A percentile compares a stretch with the other conserved stretches of the same genome.
These are phyloP conservation scores for Juglanconis sp. DNA, from an alignment of 2,329 filamentous ascomycete species.

Conservation along the genomic window DNA sequence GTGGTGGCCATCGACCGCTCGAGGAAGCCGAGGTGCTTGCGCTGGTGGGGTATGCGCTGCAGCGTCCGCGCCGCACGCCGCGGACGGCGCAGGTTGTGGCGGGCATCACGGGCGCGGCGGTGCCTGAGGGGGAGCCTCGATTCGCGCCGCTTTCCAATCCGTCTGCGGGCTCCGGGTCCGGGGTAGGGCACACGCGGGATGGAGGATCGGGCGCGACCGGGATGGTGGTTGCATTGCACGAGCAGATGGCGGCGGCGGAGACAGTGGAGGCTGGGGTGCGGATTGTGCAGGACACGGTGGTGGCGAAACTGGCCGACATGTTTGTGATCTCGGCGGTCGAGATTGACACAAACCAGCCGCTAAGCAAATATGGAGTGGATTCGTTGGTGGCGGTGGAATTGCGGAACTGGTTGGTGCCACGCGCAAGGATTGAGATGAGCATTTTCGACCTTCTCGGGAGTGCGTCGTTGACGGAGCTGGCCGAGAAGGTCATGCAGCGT, in stretches of 20 bases:
- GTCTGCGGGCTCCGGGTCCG: too few relatives aligned
- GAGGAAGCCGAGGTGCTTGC: neutral
- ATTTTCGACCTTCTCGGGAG: too few relatives aligned
- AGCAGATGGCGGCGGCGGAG: neutral
- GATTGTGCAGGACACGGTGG: constrained; percentile 19
- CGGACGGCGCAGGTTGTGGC: neutral
- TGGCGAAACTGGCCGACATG: constrained; percentile 21
- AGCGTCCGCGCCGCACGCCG: neutral
- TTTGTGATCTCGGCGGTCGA: constrained; percentile 28
- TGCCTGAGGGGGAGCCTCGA: neutral
- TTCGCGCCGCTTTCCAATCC: too few relatives aligned
- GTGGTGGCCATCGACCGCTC: neutral
- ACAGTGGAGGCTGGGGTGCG: constrained; percentile 5
- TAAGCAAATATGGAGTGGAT: neutral
- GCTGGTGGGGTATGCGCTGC: neutral
- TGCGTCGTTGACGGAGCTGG: too few relatives aligned
- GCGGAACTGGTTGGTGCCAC: neutral
- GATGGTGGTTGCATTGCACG: neutral
- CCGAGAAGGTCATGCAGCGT: too few relatives aligned
- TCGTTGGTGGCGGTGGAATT: neutral
- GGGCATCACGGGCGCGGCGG: neutral
- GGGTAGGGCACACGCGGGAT: too few relatives aligned
- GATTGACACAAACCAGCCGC: constrained; percentile 33
- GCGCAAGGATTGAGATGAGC: too few relatives aligned
- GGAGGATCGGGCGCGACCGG: neutral